Percentiles rank a stretch among this genome's conserved stretches.
These are phyloP conservation scores for Akanthomyces uredinophilus DNA, from an alignment of 2,329 filamentous ascomycete species.

Conservation along the genomic window DNA sequence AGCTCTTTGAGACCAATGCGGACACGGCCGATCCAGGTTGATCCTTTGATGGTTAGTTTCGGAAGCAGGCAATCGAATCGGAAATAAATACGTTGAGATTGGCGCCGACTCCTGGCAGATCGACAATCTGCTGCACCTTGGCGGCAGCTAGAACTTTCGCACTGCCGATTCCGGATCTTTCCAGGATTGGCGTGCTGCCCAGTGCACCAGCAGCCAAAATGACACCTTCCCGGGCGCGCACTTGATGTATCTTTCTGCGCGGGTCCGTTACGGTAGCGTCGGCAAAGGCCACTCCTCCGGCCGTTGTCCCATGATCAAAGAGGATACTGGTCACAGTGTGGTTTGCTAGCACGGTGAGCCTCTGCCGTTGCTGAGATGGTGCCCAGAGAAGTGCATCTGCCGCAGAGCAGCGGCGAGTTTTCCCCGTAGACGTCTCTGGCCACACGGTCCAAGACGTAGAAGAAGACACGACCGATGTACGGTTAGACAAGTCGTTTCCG, in stretches of 20 bases:
- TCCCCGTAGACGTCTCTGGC: constrained; percentile 17
- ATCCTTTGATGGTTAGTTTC: constrained; percentile 12
- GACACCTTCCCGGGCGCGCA: constrained; percentile 12
- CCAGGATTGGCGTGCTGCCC: constrained; percentile 35
- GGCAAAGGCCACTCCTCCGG: constrained; percentile 12
- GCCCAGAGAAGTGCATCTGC: constrained; percentile 28
- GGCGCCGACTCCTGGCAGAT: constrained; percentile 50
- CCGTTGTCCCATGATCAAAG: constrained; percentile 21
- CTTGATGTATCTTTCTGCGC: constrained; percentile 34
- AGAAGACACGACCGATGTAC: constrained; percentile 20
- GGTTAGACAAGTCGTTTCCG: constrained; percentile 22
- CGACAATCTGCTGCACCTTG: constrained; percentile 41
- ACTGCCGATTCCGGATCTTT: constrained; percentile 51
- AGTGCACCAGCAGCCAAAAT: constrained; percentile 19
- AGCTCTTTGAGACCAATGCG: constrained; percentile 18
- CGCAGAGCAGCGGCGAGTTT: constrained; percentile 20
- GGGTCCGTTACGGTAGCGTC: constrained; percentile 33
- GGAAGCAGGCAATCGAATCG: neutral
- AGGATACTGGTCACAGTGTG: constrained; percentile 31
- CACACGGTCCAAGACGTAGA: constrained; percentile 23
- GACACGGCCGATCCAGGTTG: constrained; percentile 19
- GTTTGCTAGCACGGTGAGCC: constrained; percentile 26
- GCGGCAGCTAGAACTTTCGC: constrained; percentile 39
- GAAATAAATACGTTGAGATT: constrained; percentile 19
- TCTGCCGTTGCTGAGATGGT: constrained; percentile 24